Evolutionary conservation across 441 rosid species (phyloP), one percentile per base, ranked within the genome.

Genomic region (Pelargonium australe): DNA sequence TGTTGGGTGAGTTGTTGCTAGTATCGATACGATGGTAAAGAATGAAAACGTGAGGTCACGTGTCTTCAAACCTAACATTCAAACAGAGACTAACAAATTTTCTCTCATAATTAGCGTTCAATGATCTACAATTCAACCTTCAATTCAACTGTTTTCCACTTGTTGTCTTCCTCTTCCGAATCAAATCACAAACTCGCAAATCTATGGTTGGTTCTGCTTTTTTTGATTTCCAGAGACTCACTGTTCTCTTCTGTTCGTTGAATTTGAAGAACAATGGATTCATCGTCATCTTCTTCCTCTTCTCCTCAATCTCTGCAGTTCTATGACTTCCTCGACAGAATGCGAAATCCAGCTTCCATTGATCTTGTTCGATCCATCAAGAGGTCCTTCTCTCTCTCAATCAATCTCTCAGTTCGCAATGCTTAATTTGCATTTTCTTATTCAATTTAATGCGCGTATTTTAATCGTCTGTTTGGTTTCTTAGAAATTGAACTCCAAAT

Each of bases 361-460:
- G 81, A 85, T 80, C 90, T 81, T 58, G 81, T 80, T 67, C 89
- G 86, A 77, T 83, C 87, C 76, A 81, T 86, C 73, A 84, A 85
- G 74, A 84, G 91, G 96, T 75, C 28, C 43, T 1, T 25, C 37
- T 40, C 10, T 65, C 45, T 34, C 31, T 2, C 9, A 34, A 5
- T 16, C 8, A 0, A 16, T 43, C 14, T 57, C 64, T n/a, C 34
- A 3, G 37, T 4, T 34, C 37, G 37, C 37, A 34, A 34, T 49
- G 4, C 16, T 14, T 49, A 5, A 12, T 12, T 49, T 49, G n/a
- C 14, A 2, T 3, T 0, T 55, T 5, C 5, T 4, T 14, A 16
- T 55, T 20, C 7, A 14, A 14, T 45, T 55, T 16, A 20, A 55
- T 55, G 16, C 61, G 10, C 17, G 61, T 55, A 55, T 55, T 16